Conservation (phyloP, 768 basidiomycete genomes). For the Suillus tomentosus region DNA sequence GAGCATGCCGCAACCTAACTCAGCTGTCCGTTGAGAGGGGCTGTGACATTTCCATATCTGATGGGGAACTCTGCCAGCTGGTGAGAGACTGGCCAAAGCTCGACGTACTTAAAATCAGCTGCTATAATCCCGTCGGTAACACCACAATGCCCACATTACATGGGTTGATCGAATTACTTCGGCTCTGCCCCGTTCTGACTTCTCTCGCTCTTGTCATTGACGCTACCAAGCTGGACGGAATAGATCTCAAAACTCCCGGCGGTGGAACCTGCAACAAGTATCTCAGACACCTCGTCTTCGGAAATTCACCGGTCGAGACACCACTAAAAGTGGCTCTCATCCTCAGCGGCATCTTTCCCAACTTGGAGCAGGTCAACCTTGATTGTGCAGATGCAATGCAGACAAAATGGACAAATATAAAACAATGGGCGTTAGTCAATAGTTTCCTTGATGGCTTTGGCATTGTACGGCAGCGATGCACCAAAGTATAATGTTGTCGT, state of each 20-base stretch:
- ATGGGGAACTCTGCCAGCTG: constrained; percentile 20
- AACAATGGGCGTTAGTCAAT: background rate
- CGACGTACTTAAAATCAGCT: constrained; percentile 22
- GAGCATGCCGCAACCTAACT: background rate
- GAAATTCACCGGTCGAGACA: constrained; percentile 22
- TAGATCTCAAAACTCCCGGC: background rate
- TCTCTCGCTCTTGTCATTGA: constrained; percentile 29
- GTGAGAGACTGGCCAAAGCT: constrained; percentile 25
- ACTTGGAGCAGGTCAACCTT: constrained; percentile 23
- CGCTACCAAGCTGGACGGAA: constrained; percentile 6
- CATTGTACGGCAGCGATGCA: background rate
- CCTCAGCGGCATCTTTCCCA: constrained; percentile 21
- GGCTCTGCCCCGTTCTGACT: constrained; percentile 18
- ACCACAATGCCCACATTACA: constrained; percentile 24
- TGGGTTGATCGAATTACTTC: constrained; percentile 18
- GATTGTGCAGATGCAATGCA: constrained; percentile 22
- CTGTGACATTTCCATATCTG: constrained; percentile 18
- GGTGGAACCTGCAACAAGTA: background rate
- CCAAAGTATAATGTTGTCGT: background rate
- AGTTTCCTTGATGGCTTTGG: background rate
- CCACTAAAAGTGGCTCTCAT: constrained; percentile 17
- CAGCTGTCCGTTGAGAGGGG: constrained; percentile 22
- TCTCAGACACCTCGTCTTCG: constrained; percentile 17
- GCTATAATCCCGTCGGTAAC: constrained; percentile 17
- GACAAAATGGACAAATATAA: background rate